Conservation (phyloP, 495 filamentous ascomycete genomes). For the Hypoxylon fragiforme region DNA sequence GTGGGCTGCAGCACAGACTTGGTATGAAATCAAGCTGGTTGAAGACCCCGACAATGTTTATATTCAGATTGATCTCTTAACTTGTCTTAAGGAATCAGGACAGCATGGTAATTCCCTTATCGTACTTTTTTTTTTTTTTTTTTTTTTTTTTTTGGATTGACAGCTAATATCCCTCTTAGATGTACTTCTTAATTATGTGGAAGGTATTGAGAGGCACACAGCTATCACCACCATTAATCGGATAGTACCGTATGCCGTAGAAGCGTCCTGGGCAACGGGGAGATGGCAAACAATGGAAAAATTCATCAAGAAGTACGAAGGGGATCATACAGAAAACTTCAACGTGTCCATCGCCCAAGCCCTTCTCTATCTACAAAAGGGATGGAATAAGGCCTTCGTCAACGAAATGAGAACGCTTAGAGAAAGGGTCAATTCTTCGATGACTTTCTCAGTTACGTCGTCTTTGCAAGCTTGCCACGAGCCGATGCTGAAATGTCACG, state of each 20-base stretch:
- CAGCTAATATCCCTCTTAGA: conserved; percentile 54
- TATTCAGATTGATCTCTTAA: conserved; percentile 79
- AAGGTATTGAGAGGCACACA: conserved; percentile 64
- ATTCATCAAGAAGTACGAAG: conserved; percentile 60
- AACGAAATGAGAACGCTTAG: conserved; percentile 65
- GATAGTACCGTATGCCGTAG: conserved; percentile 77
- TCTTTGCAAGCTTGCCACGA: conserved; percentile 84
- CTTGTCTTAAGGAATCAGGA: conserved; percentile 88
- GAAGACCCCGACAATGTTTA: conserved; percentile 76
- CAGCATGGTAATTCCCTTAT: conserved; percentile 70
- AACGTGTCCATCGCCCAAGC: conserved; percentile 78
- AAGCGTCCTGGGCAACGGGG: conserved; percentile 87
- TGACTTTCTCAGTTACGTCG: conserved; percentile 72
- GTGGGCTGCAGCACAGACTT: conserved; percentile 97
- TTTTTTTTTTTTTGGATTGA: not conserved
- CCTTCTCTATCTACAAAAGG: conserved; percentile 64
- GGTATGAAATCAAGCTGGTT: conserved; percentile 88
- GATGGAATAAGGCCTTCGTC: conserved; percentile 57
- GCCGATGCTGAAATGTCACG: conserved; percentile 79
- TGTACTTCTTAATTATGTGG: conserved; percentile 80
- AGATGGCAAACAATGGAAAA: conserved; percentile 75
- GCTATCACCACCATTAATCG: conserved; percentile 54
- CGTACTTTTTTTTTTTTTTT: not conserved
- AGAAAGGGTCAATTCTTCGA: conserved; percentile 67
- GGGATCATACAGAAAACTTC: conserved; percentile 68